Conservation (phyloP, 768 basidiomycete genomes). For the Phlebiopsis gigantea region DNA sequence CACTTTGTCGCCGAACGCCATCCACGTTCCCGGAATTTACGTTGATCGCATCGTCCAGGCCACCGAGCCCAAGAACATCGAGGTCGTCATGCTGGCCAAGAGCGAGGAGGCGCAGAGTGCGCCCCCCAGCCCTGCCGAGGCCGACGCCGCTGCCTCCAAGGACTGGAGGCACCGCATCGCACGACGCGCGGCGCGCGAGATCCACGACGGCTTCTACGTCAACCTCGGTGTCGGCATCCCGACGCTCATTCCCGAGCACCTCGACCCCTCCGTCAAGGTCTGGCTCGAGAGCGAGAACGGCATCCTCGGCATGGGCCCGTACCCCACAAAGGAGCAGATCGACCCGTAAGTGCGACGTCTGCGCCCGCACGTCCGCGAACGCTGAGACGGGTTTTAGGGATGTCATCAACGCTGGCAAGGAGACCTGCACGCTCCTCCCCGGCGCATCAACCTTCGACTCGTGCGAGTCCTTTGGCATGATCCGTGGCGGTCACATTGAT, state of each 20-base stretch:
- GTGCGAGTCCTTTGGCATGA: conserved; percentile 92
- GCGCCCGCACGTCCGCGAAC: not conserved
- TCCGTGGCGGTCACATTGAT: conserved; percentile 91
- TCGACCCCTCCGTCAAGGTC: conserved; percentile 66
- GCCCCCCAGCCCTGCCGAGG: conserved; percentile 2
- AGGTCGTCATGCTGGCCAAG: conserved; percentile 60
- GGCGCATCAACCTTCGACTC: conserved; percentile 91
- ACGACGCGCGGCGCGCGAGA: conserved; percentile 79
- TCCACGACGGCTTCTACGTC: conserved; percentile 80
- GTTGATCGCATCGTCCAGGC: conserved; percentile 82
- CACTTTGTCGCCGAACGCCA: conserved; percentile 62
- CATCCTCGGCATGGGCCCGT: conserved; percentile 82
- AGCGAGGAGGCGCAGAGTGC: conserved; percentile 16
- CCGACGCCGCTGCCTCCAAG: conserved; percentile 14
- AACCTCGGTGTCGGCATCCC: conserved; percentile 89
- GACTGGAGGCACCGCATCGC: conserved; percentile 59
- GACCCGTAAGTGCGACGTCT: conserved; percentile 52
- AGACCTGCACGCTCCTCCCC: conserved; percentile 85
- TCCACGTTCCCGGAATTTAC: conserved; percentile 81
- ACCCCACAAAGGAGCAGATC: conserved; percentile 70
- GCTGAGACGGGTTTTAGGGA: conserved; percentile 35
- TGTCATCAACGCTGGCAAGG: conserved; percentile 90
- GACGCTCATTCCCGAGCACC: conserved; percentile 73
- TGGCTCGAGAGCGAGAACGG: conserved; percentile 90
- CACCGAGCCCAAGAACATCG: conserved; percentile 71